Base-by-base conservation (phyloP, 2,329 filamentous ascomycete genomes). In the Alternaria sp. region DNA sequence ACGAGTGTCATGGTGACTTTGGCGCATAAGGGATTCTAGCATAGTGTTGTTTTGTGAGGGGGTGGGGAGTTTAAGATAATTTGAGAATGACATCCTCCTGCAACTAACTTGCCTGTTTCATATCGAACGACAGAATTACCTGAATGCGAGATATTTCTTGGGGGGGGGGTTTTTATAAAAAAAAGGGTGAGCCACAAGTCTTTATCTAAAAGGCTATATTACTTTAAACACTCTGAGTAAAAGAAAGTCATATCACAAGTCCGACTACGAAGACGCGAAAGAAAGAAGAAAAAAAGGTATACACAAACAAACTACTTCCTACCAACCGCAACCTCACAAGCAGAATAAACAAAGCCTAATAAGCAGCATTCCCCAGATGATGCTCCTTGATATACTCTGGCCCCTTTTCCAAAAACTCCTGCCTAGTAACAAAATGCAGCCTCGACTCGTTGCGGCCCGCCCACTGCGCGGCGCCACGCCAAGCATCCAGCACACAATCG, bases 401-500 rank as follows among this genome's bases (percentile, higher is more conserved):
- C 1, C 95, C 95, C 82, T 96, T 97, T 82, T 99, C 95, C 68
- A 86, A 77, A 79, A 92, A 99, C 78, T 98, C 95, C 66, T 90
- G 89, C 69, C 85, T 87, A 2, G 89, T 90, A 40, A 99, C 85
- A 61, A 87, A 89, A 4, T 87, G 87, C 34, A 80, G 78, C 74
- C 84, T 86, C 79, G 88, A 88, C 51, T 83, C 81, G 21, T 83
- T 83, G 31, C 81, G 74, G 1, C 84, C 83, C 37, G 89, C 90
- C 94, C 95, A 99, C 61, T 86, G 84, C 11, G 95, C 94, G 1
- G 95, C 95, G 7, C 95, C 95, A 77, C 85, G 91, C 95, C 95
- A 99, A 3, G 94, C 91, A 82, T 99, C 95, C 34, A 96, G 81
- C 26, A 95, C 76, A 2, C 91, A 86, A 75, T 98, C 88, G 56